These are phyloP conservation scores for Circinella minor DNA, from an alignment of 371 early-diverging fungal genomes.

Conservation along the genomic window DNA sequence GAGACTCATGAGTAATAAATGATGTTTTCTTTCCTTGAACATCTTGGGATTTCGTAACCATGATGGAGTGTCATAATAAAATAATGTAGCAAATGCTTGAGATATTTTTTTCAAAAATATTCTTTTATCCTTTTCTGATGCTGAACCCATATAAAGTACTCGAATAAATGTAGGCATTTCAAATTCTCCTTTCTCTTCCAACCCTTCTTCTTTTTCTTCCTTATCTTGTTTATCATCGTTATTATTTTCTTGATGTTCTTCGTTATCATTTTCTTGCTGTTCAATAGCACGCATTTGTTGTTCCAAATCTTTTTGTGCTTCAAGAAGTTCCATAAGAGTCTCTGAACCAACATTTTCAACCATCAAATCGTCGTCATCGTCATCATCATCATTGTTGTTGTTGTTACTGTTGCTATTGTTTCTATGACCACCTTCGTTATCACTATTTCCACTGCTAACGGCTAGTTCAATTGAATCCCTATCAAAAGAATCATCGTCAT, in stretches of 20 bases:
- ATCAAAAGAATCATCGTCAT: slow-evolving; percentile 6
- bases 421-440: neutral
- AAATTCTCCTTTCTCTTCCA: slow-evolving; percentile 15
- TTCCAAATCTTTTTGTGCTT: slow-evolving; percentile 21
- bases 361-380: slow-evolving; percentile 11
- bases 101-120: slow-evolving; percentile 38
- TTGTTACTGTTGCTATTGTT: slow-evolving; percentile 5
- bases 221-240: neutral
- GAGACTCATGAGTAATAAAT: slow-evolving; percentile 30
- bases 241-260: neutral
- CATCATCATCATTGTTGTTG: slow-evolving; percentile 1
- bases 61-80: slow-evolving; percentile 11
- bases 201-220: neutral
- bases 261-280: slow-evolving; percentile 17
- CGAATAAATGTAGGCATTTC: slow-evolving; percentile 34
- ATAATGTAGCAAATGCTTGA: slow-evolving; percentile 28
- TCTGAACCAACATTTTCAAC: slow-evolving; percentile 24
- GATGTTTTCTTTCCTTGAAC: slow-evolving; percentile 44
- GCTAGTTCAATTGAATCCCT: slow-evolving; percentile 11
- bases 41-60: slow-evolving; percentile 17
- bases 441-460: neutral
- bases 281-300: slow-evolving; percentile 36
- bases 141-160: slow-evolving; percentile 46
- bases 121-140: slow-evolving; percentile 34
- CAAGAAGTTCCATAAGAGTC: slow-evolving; percentile 22